phyloP scores from a whole-genome alignment of 306 rosid genomes.

The Vigna hirtella region DNA sequence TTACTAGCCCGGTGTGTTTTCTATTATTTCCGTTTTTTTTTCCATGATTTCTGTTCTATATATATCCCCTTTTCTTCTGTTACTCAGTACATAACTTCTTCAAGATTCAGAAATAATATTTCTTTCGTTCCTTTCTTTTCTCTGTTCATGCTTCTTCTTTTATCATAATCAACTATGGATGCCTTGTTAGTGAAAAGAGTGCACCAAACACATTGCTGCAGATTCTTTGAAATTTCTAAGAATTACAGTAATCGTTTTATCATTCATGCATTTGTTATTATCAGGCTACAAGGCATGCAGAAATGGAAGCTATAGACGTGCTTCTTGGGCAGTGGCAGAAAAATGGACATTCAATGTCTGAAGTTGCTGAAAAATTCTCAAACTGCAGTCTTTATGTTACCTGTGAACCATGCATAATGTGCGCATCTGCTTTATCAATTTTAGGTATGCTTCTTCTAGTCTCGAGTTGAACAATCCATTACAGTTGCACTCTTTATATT shows the following conservation, averaged over 20 bases:
- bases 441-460: constrained; percentile 54
- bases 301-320: constrained; percentile 92
- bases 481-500: neutral
- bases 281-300: constrained; percentile 98
- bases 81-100: too few relatives aligned
- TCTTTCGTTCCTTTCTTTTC: too few relatives aligned
- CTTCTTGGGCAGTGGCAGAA: constrained; percentile 79
- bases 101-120: too few relatives aligned
- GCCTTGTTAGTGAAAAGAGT: too few relatives aligned
- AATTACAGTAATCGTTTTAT: neutral
- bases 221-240: too few relatives aligned
- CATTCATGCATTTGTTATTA: neutral
- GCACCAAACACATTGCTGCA: too few relatives aligned
- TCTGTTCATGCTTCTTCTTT: too few relatives aligned
- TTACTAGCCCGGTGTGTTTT: too few relatives aligned
- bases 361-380: constrained; percentile 71
- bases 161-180: too few relatives aligned
- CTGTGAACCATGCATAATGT: constrained; percentile 98
- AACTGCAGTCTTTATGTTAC: constrained; percentile 83
- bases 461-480: neutral
- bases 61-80: too few relatives aligned
- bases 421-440: constrained; percentile 83
- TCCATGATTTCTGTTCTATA: too few relatives aligned
- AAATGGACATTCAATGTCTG: constrained; percentile 61
- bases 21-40: too few relatives aligned